phyloP scores from a whole-genome alignment of 257 asterid genomes.

The Schizonepeta tenuifolia region DNA sequence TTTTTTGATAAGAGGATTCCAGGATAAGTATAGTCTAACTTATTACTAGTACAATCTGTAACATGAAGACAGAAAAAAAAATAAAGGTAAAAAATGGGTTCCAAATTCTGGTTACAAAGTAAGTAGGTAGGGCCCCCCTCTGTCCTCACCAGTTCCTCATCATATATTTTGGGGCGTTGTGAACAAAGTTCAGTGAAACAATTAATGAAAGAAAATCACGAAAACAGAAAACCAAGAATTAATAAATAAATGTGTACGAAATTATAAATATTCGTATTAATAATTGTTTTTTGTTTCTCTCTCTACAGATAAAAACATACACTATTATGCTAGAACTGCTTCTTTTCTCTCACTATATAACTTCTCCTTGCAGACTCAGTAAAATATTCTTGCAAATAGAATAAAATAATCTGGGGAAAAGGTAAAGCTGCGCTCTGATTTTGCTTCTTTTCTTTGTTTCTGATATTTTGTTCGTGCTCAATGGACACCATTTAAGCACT shows the following conservation, averaged over 20 bases:
- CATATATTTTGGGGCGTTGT: constrained; percentile 40
- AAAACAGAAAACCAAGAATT: background rate
- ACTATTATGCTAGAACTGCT: constrained; percentile 25
- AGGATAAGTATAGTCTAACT: background rate
- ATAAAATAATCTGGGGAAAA: constrained; percentile 38
- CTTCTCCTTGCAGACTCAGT: constrained; percentile 36
- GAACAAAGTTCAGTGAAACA: constrained; percentile 32
- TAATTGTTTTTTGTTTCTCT: constrained; percentile 1
- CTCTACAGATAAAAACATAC: constrained; percentile 28
- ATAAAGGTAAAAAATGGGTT: constrained; percentile 10
- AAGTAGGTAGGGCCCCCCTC: constrained; percentile 37
- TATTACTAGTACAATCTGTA: background rate
- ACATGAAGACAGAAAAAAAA: background rate
- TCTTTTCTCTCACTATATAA: constrained; percentile 37
- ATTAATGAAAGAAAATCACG: constrained; percentile 10
- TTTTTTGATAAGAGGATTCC: too few relatives aligned
- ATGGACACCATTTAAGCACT: constrained; percentile 53
- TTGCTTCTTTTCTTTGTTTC: constrained; percentile 19
- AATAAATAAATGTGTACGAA: constrained; percentile 14
- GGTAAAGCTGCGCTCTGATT: constrained; percentile 50
- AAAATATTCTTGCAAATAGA: constrained; percentile 40
- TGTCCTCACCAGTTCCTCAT: constrained; percentile 32
- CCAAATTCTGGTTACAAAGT: constrained; percentile 37
- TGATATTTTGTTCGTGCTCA: constrained; percentile 36
- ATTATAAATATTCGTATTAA: background rate